Evolutionary conservation across 2,329 filamentous ascomycete genomes (phyloP), one percentile per base, ranked within the genome.

Genomic region (Sclerotinia subarctica): DNA sequence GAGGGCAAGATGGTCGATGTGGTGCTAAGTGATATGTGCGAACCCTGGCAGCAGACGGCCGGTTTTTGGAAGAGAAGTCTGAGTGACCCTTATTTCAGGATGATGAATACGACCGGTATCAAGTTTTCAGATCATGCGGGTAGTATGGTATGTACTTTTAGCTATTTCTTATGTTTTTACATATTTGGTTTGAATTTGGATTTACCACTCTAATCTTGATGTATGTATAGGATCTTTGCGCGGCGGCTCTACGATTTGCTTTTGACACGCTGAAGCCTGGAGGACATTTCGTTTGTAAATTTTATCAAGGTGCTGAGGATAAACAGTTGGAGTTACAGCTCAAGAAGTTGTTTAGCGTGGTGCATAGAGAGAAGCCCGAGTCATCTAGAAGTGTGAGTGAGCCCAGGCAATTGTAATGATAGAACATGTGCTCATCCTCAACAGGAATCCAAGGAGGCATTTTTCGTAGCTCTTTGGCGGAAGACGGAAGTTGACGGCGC

Each of bases 1-100:
- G 71, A 77, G 57, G 84, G 84, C 71, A 84, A 85, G 76, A 86
- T 86, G 76, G 94, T 97, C 72, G 92, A 98, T 81, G 87, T 99
- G 77, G 92, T 99, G 78, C 83, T 99, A 78, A 97, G 93, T 88
- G 95, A 99, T 86, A 99, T 99, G 95, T 99, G 89, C 87, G 94
- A 85, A 85, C 94, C 95, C 90, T 97, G 93, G 93, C 84, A 88
- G 76, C 91, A 92, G 82, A 91, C 86, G 65, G 84, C 85, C 76
- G 90, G 90, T 77, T 93, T 91, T 82, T 90, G 87, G 82, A 90
- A 91, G 83, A 93, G 88, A 82, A 96, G 89, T 83, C 86, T 97
- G 87, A 96, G 90, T 94, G 91, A 95, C 87, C 93, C 93, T 72
- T 95, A 96, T 88, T 79, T 82, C 85, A 99, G 95, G 95, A 90